phyloP scores from a whole-genome alignment of 2,329 filamentous ascomycete genomes.

The Cercospora nicotianae region DNA sequence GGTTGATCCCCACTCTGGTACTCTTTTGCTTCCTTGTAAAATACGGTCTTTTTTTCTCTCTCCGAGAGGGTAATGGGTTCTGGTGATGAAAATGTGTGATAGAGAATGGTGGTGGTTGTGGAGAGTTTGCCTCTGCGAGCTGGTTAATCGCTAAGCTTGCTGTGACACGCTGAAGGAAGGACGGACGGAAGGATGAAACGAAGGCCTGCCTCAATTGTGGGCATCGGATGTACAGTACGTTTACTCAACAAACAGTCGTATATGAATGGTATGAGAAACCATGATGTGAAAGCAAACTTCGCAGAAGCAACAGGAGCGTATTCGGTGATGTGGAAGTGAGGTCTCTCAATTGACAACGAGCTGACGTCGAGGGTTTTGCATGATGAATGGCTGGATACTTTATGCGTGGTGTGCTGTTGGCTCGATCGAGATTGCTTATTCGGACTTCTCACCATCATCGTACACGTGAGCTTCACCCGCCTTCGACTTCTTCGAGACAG shows the following conservation, averaged over 20 bases:
- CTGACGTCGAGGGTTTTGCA: background rate
- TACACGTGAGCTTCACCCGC: no score
- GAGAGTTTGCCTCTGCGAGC: background rate
- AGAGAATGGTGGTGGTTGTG: background rate
- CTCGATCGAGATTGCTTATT: background rate
- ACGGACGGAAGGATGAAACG: background rate
- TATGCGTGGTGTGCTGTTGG: background rate
- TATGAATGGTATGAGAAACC: conserved; percentile 2
- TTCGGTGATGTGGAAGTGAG: no score
- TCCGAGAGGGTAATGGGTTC: background rate
- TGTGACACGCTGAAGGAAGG: background rate
- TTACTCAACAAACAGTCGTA: background rate
- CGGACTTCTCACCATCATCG: background rate
- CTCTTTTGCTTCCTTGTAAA: conserved; percentile 1
- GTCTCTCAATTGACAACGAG: background rate
- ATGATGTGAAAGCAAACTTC: background rate
- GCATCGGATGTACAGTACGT: conserved; percentile 5
- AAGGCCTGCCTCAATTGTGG: background rate
- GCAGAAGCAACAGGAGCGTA: no score
- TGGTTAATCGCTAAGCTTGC: background rate
- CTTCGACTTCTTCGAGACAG: background rate
- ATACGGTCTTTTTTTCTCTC: background rate
- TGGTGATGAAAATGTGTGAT: background rate
- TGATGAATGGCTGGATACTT: background rate
- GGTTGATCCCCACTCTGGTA: conserved; percentile 5